Base-by-base conservation (phyloP, 2,329 filamentous ascomycete genomes). In the Nigrograna mackinnonii region DNA sequence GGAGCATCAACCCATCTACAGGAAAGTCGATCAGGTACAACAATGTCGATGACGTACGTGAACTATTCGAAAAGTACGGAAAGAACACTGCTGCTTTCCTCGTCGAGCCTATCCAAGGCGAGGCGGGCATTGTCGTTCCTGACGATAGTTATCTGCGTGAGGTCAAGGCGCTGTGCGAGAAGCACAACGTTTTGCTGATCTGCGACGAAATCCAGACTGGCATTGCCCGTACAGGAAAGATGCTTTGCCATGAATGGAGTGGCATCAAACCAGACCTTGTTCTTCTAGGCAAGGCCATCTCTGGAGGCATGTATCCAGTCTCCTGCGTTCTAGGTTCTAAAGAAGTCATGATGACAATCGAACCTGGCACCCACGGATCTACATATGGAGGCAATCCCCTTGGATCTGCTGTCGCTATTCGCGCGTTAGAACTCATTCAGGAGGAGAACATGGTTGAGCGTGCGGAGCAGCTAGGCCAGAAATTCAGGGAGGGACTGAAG, bases 191-290 rank as follows among this genome's bases (percentile, higher is more conserved):
- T 28, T 83, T 99, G 35, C 76, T 99, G 65, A 97, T 99, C 70
- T 95, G 89, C 70, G 94, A 99, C 68, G 94, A 99, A 79, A 96
- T 99, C 61, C 94, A 99, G 74, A 99, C 94, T 4, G 92, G 92
- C 54, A 96, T 99, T 65, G 94, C 91, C 41, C 86, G 94, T 51
- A 99, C 94, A 14, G 94, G 94, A 39, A 89, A 87, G 64, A 87
- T 99, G 76, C 84, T 99, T 41, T 96, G 91, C 79, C 87, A 89
- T 62, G 84, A 99, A 73, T 97, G 94, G 91, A 86, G 89, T 43
- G 88, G 86, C 56, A 91, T 99, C 77, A 95, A 92, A 77, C 94
- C 92, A 28, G 94, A 99, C 67, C 80, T 99, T 62, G 87, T 99
- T 18, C 86, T 95, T 35, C 84, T 99, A 22, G 94, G 94, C 64